Conservation (phyloP, 768 basidiomycete species). For the Tylopilus rubrobrunneus region DNA sequence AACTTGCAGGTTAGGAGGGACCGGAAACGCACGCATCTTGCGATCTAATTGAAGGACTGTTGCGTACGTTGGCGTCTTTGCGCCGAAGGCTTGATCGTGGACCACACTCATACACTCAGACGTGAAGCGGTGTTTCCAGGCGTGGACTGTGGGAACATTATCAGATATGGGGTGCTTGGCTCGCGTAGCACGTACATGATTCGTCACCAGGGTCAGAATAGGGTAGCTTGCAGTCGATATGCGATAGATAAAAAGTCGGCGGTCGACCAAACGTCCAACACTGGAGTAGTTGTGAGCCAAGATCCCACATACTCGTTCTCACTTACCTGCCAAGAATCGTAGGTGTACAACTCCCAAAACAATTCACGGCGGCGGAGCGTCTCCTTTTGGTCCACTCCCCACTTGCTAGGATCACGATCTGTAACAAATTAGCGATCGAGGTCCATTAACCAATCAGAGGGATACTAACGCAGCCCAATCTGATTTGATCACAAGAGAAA, state of each 20-base stretch:
- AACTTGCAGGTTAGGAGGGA: constrained; percentile 62
- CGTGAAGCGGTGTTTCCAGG: constrained; percentile 68
- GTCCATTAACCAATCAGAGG: background rate
- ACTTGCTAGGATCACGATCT: constrained; percentile 71
- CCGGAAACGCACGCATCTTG: constrained; percentile 64
- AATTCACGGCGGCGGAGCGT: constrained; percentile 60
- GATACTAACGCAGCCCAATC: constrained; percentile 66
- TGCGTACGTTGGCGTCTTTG: constrained; percentile 63
- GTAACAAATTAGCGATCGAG: background rate
- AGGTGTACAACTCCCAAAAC: constrained; percentile 57
- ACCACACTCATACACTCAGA: constrained; percentile 67
- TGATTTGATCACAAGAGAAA: constrained; percentile 25
- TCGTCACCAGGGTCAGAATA: constrained; percentile 48
- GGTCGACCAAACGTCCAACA: constrained; percentile 69
- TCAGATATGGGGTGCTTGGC: constrained; percentile 2
- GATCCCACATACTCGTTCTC: constrained; percentile 6
- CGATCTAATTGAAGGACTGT: constrained; percentile 65
- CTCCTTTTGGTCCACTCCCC: constrained; percentile 55
- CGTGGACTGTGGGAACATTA: constrained; percentile 41
- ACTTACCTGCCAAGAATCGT: constrained; percentile 34
- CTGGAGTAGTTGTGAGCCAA: constrained; percentile 40
- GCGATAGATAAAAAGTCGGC: constrained; percentile 62
- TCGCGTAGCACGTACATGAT: constrained; percentile 44
- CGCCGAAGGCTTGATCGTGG: constrained; percentile 70
- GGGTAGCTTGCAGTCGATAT: constrained; percentile 66